Base-by-base conservation (phyloP, 768 basidiomycete species). In the Leccinum barrowsii region DNA sequence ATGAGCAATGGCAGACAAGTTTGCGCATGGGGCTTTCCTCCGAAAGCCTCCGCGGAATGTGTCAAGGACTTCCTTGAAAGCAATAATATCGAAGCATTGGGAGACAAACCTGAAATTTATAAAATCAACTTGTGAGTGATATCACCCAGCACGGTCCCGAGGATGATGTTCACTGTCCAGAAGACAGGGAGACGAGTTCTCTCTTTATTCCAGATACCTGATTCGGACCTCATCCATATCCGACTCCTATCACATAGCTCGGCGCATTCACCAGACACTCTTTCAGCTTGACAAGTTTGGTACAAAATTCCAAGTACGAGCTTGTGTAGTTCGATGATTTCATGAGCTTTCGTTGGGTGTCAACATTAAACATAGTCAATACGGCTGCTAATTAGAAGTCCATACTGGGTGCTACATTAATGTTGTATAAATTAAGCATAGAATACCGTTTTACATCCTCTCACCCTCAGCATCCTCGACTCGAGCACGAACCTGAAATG, bases 241-340 rank as follows among this genome's bases (percentile, higher is more conserved):
- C 8, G 87, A 92, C 65, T 91, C 91, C 1, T 82, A 89, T 63
- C 82, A 82, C 54, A 72, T 92, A 24, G 85, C 85, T 19, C 83
- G 87, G 52, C 70, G 75, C 37, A 59, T 86, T 48, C 88, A 93
- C 68, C 79, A 84, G 77, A 84, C 81, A 1, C 72, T 74, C 35
- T 82, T 75, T 58, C 70, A 71, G 8, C 73, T 74, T 26, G 76
- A 71, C 17, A 50, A 51, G 2, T 72, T 74, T 58, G 74, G 73
- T 17, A 69, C 71, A 46, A 75, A 73, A 60, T 83, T 77, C 65
- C 71, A 67, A 24, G 65, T 86, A 56, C 76, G 75, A 35, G 83
- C 83, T 30, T 73, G 73, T 55, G 75, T 86, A 46, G 65, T 86
- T 58, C 79, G 80, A 69, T 89, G 73, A 76, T 7, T 15, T 48